Evolutionary conservation across 257 asterid species (phyloP), one percentile per base, ranked within the genome.

Genomic region (Fraxinus excelsior): DNA sequence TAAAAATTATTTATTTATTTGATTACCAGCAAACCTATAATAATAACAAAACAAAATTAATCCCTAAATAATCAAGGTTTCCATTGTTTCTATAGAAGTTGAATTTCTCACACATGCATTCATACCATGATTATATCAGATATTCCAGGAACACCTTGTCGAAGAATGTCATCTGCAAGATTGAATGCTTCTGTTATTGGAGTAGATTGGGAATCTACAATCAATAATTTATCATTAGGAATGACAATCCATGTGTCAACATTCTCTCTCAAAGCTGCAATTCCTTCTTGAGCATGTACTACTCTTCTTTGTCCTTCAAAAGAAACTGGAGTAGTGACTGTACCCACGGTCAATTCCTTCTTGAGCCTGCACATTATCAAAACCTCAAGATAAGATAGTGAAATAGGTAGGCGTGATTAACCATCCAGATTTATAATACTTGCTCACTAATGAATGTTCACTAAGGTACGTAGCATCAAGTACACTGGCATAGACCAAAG

Each of bases 251-350:
- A 88, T 10, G 99, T 94, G 86, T 92, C 99, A 34, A 94, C 99
- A 73, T 92, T 94, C 80, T 94, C 97, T 83, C 97, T 87, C 83
- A 94, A 82, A 79, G 95, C 89, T 58, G 97, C 99, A 80, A 92
- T 94, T 77, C 97, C 99, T 92, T 94, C 98, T 82, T 94, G 98
- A 75, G 97, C 97, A 82, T 94, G 99, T 80, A 94, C 94, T 62
- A 95, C 92, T 86, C 99, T 92, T 79, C 96, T 88, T 74, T 97
- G 90, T 78, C 99, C 99, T 90, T 94, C 99, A 23, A 94, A 94
- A 72, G 97, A 89, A 85, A 94, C 92, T 6, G 99, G 99, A 67
- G 97, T 90, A 37, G 99, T 94, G 67, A 87, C 89, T 70, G 85
- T 87, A 23, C 91, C 89, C 19, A 87, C 89, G 28, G 91, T 87